Percentiles rank a stretch among this genome's conserved stretches.
Conservation (phyloP, 257 asterid species). For the Cinchona pubescens region DNA sequence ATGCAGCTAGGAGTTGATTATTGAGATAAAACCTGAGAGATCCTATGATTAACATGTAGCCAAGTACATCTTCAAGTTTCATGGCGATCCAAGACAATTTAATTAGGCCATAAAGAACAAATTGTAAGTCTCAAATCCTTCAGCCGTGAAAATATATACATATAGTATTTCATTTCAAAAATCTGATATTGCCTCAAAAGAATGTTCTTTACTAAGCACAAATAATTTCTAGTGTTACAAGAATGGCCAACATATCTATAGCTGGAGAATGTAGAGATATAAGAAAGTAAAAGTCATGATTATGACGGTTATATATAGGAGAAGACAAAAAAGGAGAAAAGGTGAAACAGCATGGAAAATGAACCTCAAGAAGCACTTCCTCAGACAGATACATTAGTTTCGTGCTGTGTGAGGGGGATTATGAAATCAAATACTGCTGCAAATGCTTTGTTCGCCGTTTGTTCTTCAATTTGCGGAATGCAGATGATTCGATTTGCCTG, state of each 20-base stretch:
- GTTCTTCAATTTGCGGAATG: slow-evolving; percentile 86
- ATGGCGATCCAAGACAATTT: background rate
- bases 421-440: slow-evolving; percentile 62
- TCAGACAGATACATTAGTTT: slow-evolving; percentile 16
- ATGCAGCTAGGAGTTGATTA: no score
- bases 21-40: no score
- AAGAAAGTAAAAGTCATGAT: background rate
- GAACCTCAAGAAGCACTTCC: slow-evolving; percentile 36
- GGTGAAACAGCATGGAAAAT: slow-evolving; percentile 17
- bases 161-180: background rate
- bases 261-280: background rate
- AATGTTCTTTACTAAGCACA: slow-evolving; percentile 3
- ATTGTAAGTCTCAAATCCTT: background rate
- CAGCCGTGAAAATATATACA: background rate
- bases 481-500: slow-evolving; percentile 79
- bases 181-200: slow-evolving; percentile 11
- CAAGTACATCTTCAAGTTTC: background rate
- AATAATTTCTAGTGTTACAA: slow-evolving; percentile 9
- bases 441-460: slow-evolving; percentile 74
- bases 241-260: slow-evolving; percentile 11
- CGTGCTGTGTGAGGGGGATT: slow-evolving; percentile 3
- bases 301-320: background rate
- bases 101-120: background rate
- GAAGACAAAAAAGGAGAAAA: slow-evolving; percentile 7
- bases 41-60: no score